Evolutionary conservation across 202 grass and related monocot species (phyloP), one percentile per base, ranked within the genome.

Genomic region (Carex sylvatica): DNA sequence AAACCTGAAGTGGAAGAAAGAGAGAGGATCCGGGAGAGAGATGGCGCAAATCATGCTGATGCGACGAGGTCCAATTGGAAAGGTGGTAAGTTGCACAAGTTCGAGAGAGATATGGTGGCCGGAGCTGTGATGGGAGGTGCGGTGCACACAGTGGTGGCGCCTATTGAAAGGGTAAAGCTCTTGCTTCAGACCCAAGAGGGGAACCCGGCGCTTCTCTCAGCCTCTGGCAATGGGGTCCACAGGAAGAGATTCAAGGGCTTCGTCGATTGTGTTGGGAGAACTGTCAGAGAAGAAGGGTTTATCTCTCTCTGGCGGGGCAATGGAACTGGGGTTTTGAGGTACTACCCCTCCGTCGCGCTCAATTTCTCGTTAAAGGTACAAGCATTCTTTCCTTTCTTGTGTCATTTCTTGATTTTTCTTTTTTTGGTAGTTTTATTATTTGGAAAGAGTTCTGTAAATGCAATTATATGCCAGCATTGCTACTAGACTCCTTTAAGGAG

Each of bases 281-380:
- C 86, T 87, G 96, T 93, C 16, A 85, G 89, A 18, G 93, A 99
- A 42, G 96, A 96, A 60, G 96, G 96, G 42, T 82, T 87, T 84
- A 89, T 99, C 83, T 99, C 96, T 9, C 88, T 99, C 16, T 99
- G 96, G 96, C 89, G 96, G 15, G 96, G 96, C 72, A 96, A 99
- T 86, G 96, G 96, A 79, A 93, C 93, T 79, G 81, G 88, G 80
- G 91, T 99, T 91, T 86, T 99, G 89, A 88, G 96, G 23, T 92
- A 99, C 85, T 99, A 99, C 83, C 96, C 96, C 89, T 96, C 93
- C 77, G 96, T 99, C 69, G 96, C 96, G 64, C 91, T 99, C 93
- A 99, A 99, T 88, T 99, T 99, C 96, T 99, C 96, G 42, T 90
- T 99, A 74, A 99, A 96, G 93, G 93, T 96, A 82, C 87, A 20